Evolutionary conservation across 106 monocot genomes (phyloP), one percentile per base, ranked within the genome.

Genomic region (Platanthera guangdongensis): DNA sequence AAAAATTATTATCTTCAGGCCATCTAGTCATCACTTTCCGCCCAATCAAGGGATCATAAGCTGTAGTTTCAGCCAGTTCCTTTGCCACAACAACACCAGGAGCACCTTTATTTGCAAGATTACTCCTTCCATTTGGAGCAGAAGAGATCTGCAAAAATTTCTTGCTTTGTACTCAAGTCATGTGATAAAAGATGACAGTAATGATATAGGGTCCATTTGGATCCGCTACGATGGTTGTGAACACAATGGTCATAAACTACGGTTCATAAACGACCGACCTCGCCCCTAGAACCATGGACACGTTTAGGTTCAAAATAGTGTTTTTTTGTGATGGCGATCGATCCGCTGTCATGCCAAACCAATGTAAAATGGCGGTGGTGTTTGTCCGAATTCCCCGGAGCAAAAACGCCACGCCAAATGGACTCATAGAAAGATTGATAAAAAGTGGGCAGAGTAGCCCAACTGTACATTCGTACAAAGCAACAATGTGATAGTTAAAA

Each of bases 1-100:
- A 88, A 50, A 88, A 91, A 76, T 72, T 91, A 68, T 91, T 88
- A 74, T 91, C 91, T 51, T 83, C 91, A 54, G 91, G 87, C 88
- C 91, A 91, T 71, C 87, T 79, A 47, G 88, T 86, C 85, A 79
- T 71, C 49, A 91, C 84, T 76, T 83, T 91, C 30, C 80, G 77
- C 63, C 91, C 88, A 68, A 91, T 82, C 57, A 91, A 69, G 68
- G 84, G 80, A 80, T 87, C 78, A 81, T 71, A 79, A 22, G 47
- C 28, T 57, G 60, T 18, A 72, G 71, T 75, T 78, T 90, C 85
- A 69, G 68, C 74, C 68, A 79, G 54, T 57, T 84, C 85, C 13
- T 73, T 51, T 55, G 81, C 48, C 68, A 73, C 75, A 78, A 78
- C 68, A 19, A 80, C 82, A 76, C 77, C 86, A 57, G 76, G 48